Evolutionary conservation across 1,284 basidiomycete genomes (phyloP), one percentile per base, ranked within the genome.

Genomic region (Malassezia obtusa): DNA sequence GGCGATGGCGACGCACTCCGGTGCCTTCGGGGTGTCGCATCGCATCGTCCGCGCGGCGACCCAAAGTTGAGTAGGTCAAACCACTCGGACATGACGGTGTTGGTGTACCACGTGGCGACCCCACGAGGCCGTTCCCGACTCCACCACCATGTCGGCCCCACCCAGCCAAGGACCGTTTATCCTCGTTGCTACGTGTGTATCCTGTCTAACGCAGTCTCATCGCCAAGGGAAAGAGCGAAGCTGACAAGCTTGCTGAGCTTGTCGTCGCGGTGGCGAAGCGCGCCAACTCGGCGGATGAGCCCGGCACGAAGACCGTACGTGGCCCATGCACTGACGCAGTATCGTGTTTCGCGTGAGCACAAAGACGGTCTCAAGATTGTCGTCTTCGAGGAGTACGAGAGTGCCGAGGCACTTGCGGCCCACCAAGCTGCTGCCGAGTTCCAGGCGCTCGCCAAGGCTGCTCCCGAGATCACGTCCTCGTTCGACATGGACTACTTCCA

Each of bases 281-380:
- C 28, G 53, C 53, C 31, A 56, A 56, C 53, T 38, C 41, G 19
- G 49, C 44, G 14, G 37, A 38, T 14, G 53, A 56, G 49, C 41
- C 43, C n/a, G 53, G 49, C n/a, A 56, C 53, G 32, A 50, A 50
- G 44, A 50, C 53, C 19, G 52, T 55, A 33, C 7, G 52, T 50
- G n/a, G 24, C 10, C 15, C 12, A 7, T 19, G 25, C 37, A 24
- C 44, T 49, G n/a, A 55, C 26, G 10, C 36, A 55, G 52, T 56
- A 56, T 39, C 53, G 53, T 21, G 26, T 56, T 4, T 24, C 44
- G 11, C 53, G 53, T 21, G 31, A 43, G n/a, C 11, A 14, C 19
- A 43, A 46, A 25, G 53, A 46, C 21, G 36, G 22, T 14, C 45
- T 45, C 22, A 50, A 43, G 44, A 28, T 56, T 19, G 26, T 56